phyloP scores from a whole-genome alignment of 2,329 filamentous ascomycete genomes.

The Diaporthe sp. region DNA sequence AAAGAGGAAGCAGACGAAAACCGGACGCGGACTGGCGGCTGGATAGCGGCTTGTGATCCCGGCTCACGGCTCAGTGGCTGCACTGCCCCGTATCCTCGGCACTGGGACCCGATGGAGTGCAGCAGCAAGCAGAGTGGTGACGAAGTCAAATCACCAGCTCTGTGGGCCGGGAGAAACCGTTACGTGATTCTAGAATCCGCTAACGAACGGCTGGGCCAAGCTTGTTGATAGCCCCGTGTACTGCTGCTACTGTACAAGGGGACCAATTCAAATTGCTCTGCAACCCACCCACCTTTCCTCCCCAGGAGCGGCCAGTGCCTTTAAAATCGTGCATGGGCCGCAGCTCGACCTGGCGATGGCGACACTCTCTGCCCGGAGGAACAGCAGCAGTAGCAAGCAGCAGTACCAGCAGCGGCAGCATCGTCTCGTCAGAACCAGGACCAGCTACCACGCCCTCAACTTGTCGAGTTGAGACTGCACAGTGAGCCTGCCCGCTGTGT shows the following conservation, averaged over 20 bases:
- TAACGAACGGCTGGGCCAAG: neutral
- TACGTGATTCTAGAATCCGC: constrained; percentile 20
- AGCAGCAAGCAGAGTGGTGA: neutral
- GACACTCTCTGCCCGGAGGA: neutral
- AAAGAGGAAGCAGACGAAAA: neutral
- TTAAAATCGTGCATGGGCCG: neutral
- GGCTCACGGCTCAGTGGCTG: neutral
- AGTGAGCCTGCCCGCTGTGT: neutral
- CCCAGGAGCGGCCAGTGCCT: neutral
- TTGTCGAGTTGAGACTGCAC: neutral
- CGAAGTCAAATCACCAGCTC: constrained; percentile 1
- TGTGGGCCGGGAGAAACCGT: constrained; percentile 20
- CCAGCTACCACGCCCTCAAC: neutral
- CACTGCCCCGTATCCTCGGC: constrained; percentile 4
- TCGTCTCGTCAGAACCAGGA: neutral
- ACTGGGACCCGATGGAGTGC: neutral
- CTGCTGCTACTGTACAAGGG: no score
- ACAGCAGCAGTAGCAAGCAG: neutral
- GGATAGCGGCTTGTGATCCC: neutral
- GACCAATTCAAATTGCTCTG: neutral
- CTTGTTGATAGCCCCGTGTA: neutral
- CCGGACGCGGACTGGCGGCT: neutral
- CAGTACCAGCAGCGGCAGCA: neutral
- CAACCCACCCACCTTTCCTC: neutral
- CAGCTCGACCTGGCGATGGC: neutral